Evolutionary conservation across 352 stramenopile species (phyloP).

Genomic region (Phytopythium helicoides): DNA sequence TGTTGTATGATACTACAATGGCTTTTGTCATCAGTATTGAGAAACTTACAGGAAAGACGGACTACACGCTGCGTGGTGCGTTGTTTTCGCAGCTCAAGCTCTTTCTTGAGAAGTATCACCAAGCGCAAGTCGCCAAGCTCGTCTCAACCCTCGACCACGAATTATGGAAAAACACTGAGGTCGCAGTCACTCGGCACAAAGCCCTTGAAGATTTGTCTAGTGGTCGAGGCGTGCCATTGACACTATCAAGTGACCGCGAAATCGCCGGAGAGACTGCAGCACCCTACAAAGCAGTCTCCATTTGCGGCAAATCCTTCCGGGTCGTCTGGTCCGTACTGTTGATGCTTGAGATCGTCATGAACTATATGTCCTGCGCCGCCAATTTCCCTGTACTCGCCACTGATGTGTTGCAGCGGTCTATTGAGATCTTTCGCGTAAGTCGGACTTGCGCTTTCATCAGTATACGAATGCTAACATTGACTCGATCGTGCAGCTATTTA

Average conservation of each 20-base stretch:
- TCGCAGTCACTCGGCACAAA: slow-evolving; percentile 89
- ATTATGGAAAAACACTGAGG: slow-evolving; percentile 93
- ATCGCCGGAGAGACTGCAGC: slow-evolving; percentile 59
- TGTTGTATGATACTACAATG: slow-evolving; percentile 94
- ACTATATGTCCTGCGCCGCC: slow-evolving; percentile 91
- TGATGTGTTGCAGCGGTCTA: slow-evolving; percentile 92
- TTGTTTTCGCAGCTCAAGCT: slow-evolving; percentile 93
- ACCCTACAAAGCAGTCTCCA: slow-evolving; percentile 79
- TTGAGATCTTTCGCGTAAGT: slow-evolving; percentile 87
- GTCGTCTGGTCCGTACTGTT: slow-evolving; percentile 95
- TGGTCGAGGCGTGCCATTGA: slow-evolving; percentile 82
- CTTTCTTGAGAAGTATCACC: slow-evolving; percentile 95
- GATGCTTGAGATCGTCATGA: slow-evolving; percentile 95
- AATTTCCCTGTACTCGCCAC: slow-evolving; percentile 94
- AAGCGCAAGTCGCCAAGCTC: slow-evolving; percentile 90
- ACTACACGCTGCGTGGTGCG: slow-evolving; percentile 91
- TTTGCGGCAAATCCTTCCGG: slow-evolving; percentile 93
- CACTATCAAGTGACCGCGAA: slow-evolving; percentile 64
- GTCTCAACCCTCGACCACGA: slow-evolving; percentile 95
- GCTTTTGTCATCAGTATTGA: slow-evolving; percentile 93
- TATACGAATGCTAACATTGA: slow-evolving; percentile 6
- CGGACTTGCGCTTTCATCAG: neutral
- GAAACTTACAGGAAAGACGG: slow-evolving; percentile 88
- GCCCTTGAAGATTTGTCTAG: slow-evolving; percentile 90
- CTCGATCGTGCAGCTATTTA: slow-evolving; percentile 89